phyloP scores from a whole-genome alignment of 2,329 filamentous ascomycete species.

The Aspergillus quadricinctus region DNA sequence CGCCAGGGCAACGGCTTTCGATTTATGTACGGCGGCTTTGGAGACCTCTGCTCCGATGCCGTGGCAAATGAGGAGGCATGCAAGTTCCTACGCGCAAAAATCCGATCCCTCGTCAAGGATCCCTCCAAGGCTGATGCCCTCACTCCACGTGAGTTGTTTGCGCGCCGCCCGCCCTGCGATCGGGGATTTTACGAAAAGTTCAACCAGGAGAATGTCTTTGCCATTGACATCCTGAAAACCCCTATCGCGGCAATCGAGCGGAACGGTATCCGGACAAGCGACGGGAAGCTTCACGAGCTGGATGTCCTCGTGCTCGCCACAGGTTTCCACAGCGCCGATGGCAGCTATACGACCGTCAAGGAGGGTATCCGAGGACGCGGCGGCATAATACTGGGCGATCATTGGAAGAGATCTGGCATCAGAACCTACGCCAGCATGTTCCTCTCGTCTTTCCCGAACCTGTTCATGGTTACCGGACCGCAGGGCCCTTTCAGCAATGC shows the following conservation, averaged over 20 bases:
- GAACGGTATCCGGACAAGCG: conserved; percentile 34
- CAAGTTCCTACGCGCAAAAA: conserved; percentile 34
- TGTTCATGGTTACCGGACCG: conserved; percentile 41
- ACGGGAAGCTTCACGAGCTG: conserved; percentile 28
- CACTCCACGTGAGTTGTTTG: conserved; percentile 14
- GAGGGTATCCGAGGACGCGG: conserved; percentile 7
- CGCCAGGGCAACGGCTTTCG: conserved; percentile 1
- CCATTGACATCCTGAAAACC: conserved; percentile 34
- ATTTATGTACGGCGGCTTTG: conserved; percentile 21
- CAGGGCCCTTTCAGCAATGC: conserved; percentile 33
- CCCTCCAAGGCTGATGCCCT: conserved; percentile 25
- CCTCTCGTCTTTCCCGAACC: conserved; percentile 41
- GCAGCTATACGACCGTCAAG: conserved; percentile 34
- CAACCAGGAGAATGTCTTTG: conserved; percentile 42
- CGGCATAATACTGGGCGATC: conserved; percentile 23
- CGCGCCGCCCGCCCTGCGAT: conserved; percentile 17
- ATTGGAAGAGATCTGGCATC: conserved; percentile 25
- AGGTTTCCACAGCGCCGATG: conserved; percentile 34
- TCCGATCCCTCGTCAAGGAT: conserved; percentile 26
- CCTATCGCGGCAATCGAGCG: conserved; percentile 21
- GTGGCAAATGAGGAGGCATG: conserved; percentile 38
- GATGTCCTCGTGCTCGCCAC: conserved; percentile 24
- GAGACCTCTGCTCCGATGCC: conserved; percentile 32
- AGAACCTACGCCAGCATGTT: conserved; percentile 38
- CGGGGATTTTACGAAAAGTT: conserved; percentile 20